These are phyloP conservation scores for Acacia pycnantha DNA, from an alignment of 331 rosid species.

Conservation along the genomic window DNA sequence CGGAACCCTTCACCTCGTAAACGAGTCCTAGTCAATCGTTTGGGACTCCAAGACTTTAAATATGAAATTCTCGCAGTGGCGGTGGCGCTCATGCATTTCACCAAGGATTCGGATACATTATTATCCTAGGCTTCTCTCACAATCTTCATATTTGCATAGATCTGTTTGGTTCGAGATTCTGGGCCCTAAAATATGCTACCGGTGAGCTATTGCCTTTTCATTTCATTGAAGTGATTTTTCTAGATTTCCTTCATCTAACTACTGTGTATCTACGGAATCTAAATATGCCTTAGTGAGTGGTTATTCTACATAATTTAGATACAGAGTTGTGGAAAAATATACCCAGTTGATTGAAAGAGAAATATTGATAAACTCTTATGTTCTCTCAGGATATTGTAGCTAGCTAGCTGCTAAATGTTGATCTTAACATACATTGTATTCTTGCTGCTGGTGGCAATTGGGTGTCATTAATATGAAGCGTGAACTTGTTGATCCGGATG, in stretches of 20 bases:
- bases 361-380: background rate
- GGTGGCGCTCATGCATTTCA: too few species aligned
- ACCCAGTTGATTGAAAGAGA: background rate
- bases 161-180: too few species aligned
- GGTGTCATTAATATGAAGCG: slow-evolving; percentile 93
- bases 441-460: slow-evolving; percentile 52
- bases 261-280: background rate
- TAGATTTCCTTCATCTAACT: slow-evolving; percentile 1
- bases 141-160: too few species aligned
- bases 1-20: slow-evolving; percentile 65
- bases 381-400: slow-evolving; percentile 19
- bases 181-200: slow-evolving; percentile 53
- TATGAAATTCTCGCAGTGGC: background rate
- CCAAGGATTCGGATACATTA: too few species aligned
- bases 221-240: slow-evolving; percentile 17
- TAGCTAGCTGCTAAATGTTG: slow-evolving; percentile 23
- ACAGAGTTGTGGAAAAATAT: background rate
- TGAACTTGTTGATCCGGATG: slow-evolving; percentile 92
- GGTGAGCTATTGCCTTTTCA: slow-evolving; percentile 49
- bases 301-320: background rate
- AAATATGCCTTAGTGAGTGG: slow-evolving; percentile 21
- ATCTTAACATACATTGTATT: slow-evolving; percentile 24
- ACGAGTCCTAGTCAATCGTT: slow-evolving; percentile 52
- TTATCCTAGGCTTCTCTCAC: too few species aligned
- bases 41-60: slow-evolving; percentile 63